phyloP scores from a whole-genome alignment of 2,329 filamentous ascomycete species.

The Ophiognomonia clavigignenti-juglandacearum region DNA sequence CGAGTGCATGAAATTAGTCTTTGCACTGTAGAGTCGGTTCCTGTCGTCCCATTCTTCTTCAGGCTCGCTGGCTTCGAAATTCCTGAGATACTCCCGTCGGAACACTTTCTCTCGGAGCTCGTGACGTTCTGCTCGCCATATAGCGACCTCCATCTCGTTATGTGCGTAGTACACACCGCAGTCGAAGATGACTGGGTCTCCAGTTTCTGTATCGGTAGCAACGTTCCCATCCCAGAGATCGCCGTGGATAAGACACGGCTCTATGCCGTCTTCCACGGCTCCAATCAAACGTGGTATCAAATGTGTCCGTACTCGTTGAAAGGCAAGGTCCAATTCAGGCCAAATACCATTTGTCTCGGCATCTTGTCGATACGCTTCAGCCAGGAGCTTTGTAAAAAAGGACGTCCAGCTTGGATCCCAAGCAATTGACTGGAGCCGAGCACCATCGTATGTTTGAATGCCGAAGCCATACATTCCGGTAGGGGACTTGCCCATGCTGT shows the following conservation, averaged over 20 bases:
- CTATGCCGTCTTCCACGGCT: conserved; percentile 21
- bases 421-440: conserved; percentile 20
- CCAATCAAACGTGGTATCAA: conserved; percentile 28
- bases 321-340: conserved; percentile 23
- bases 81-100: conserved; percentile 1
- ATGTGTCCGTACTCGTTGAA: conserved; percentile 17
- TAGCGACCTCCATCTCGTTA: conserved; percentile 31
- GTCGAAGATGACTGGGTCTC: conserved; percentile 30
- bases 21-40: conserved; percentile 5
- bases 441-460: conserved; percentile 27
- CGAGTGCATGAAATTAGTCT: conserved; percentile 12
- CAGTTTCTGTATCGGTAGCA: conserved; percentile 25
- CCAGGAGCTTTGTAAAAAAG: conserved; percentile 31
- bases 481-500: conserved; percentile 13
- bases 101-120: not conserved
- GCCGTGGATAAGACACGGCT: conserved; percentile 31
- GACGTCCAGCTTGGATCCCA: conserved; percentile 35
- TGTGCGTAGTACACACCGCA: conserved; percentile 33
- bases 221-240: conserved; percentile 38
- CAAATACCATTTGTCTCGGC: conserved; percentile 26
- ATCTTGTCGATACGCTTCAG: conserved; percentile 24
- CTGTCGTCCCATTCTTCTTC: conserved; percentile 8
- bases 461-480: conserved; percentile 34
- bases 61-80: conserved; percentile 4
- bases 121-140: conserved; percentile 22